phyloP scores from a whole-genome alignment of 257 asterid species.

The Fraxinus quadrangulata region DNA sequence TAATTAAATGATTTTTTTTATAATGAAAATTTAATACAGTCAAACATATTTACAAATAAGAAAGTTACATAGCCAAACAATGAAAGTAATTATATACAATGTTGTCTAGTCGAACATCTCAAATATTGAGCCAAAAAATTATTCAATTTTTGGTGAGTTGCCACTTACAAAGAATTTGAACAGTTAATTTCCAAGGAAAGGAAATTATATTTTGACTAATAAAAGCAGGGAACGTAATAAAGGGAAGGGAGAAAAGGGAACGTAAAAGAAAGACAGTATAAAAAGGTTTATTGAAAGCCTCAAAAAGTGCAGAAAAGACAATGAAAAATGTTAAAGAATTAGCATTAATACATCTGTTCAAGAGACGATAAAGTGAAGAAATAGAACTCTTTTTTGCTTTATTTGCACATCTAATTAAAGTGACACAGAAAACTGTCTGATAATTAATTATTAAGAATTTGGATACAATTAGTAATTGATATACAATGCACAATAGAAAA shows the following conservation, averaged over 20 bases:
- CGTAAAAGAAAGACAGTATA: constrained; percentile 39
- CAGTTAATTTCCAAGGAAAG: too few relatives aligned
- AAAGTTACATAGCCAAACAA: not conserved
- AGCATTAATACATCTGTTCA: constrained; percentile 36
- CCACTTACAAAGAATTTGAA: not conserved
- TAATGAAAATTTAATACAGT: not conserved
- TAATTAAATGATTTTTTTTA: not conserved
- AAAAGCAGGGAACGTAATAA: constrained; percentile 22
- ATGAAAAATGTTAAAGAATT: constrained; percentile 26
- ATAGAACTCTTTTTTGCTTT: constrained; percentile 29
- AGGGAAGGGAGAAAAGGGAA: constrained; percentile 25
- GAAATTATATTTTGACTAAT: not conserved
- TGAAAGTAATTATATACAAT: not conserved
- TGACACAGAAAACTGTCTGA: constrained; percentile 22
- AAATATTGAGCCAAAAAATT: not conserved
- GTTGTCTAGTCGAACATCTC: not conserved
- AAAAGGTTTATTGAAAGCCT: constrained; percentile 43
- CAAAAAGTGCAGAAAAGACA: constrained; percentile 46
- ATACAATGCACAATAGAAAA: not conserved
- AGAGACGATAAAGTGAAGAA: constrained; percentile 38
- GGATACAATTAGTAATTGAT: not conserved
- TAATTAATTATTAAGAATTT: not conserved
- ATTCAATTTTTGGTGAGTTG: not conserved
- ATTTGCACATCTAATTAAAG: constrained; percentile 15
- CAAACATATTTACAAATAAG: not conserved